These are phyloP conservation scores for Sugiyamaella castrensis DNA, from an alignment of 1,139 yeast species.

Conservation along the genomic window DNA sequence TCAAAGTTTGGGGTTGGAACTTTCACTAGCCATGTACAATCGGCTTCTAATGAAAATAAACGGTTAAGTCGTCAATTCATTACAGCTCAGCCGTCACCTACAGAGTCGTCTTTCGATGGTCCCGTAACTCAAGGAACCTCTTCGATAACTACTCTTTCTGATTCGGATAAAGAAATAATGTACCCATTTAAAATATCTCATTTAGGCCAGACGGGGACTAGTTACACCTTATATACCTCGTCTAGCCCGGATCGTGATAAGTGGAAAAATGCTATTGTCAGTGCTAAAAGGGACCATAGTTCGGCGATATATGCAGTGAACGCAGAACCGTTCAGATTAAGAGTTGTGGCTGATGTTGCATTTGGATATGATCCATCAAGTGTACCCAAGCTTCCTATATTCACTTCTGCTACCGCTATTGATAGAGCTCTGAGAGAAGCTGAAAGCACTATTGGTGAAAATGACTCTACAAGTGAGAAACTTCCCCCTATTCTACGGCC, in stretches of 20 bases:
- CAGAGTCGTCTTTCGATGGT: constrained; percentile 11
- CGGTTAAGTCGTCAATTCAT: constrained; percentile 17
- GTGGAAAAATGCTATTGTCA: constrained; percentile 58
- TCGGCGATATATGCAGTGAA: constrained; percentile 42
- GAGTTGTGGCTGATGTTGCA: constrained; percentile 54
- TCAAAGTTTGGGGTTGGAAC: constrained; percentile 33
- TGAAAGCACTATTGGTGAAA: not conserved
- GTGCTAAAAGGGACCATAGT: constrained; percentile 55
- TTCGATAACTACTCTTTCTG: constrained; percentile 23
- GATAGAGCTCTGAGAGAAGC: constrained; percentile 44
- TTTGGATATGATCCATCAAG: constrained; percentile 58
- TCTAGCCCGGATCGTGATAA: constrained; percentile 52
- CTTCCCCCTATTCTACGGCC: constrained; percentile 27
- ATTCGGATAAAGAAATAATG: constrained; percentile 30
- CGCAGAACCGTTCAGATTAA: constrained; percentile 50
- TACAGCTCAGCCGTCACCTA: constrained; percentile 12
- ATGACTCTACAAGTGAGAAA: not conserved
- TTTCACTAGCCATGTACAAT: constrained; percentile 25
- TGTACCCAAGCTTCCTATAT: constrained; percentile 59
- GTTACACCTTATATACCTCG: constrained; percentile 57
- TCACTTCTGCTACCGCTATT: constrained; percentile 62
- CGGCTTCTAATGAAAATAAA: constrained; percentile 12
- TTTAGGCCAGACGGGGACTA: constrained; percentile 48
- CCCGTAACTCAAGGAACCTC: constrained; percentile 4
- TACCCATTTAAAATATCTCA: constrained; percentile 50